Evolutionary conservation across 805 yeast genomes (phyloP), one percentile per base, ranked within the genome.

Genomic region (Spathaspora arborariae): DNA sequence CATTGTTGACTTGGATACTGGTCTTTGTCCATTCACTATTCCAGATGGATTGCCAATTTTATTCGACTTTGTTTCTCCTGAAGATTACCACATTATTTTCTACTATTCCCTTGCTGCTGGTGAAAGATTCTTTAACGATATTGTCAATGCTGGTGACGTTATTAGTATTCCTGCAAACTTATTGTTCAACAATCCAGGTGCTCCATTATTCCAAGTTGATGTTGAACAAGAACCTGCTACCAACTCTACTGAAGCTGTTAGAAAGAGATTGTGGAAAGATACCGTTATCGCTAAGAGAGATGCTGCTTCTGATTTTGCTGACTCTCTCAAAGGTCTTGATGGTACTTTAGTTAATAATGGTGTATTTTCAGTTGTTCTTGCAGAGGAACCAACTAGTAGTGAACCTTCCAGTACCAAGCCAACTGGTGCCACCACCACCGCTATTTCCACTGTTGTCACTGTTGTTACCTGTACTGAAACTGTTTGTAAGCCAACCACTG

Each of bases 211-310:
- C 67, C 65, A 60, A 40, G 67, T 69, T 42, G 63, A 58, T 49
- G 53, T 46, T 13, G 55, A 56, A 27, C 45, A 57, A 51, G 41
- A 56, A n/a, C 68, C 72, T 41, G 57, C 62, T 33, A 50, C 66
- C 22, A 70, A 70, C 67, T 68, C 75, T 35, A 66, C 75, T 51
- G 64, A 65, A 47, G 69, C 68, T 30, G 55, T 67, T 58, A 68
- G 68, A 60, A 69, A 58, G 59, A 67, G 75, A 66, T 60, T 66
- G 46, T 55, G 61, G 47, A 55, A 55, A 48, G 56, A 53, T 33
- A 50, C 56, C 33, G 45, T 50, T 34, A 30, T 59, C 13, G 55
- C 48, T 45, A 59, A 60, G 55, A 68, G 67, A 59, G 74, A 64
- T 50, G 70, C 58, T 20, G 50, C 52, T 43, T 63, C 58, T 35